These are phyloP conservation scores for Penstemon barbatus DNA, from an alignment of 257 asterid species.

Conservation along the genomic window DNA sequence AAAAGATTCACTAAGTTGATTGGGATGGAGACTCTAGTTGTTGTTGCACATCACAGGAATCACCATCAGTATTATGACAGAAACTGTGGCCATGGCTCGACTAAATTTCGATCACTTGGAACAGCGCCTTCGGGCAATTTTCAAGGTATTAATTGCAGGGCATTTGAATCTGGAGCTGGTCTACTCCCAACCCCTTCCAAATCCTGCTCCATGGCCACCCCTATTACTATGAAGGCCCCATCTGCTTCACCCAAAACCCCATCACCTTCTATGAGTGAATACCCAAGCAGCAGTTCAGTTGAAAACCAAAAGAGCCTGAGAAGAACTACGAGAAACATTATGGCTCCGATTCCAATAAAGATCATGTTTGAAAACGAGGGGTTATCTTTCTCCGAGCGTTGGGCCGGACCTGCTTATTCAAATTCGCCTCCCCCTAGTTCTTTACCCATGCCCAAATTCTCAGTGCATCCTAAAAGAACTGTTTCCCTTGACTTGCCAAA, in stretches of 20 bases:
- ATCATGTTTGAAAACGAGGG: constrained; percentile 28
- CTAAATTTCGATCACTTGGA: constrained; percentile 39
- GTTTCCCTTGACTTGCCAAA: constrained; percentile 69
- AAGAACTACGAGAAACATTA: constrained; percentile 31
- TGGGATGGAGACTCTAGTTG: constrained; percentile 66
- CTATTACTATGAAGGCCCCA: constrained; percentile 29
- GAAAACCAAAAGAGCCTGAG: constrained; percentile 29
- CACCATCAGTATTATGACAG: constrained; percentile 48
- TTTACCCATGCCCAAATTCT: constrained; percentile 73
- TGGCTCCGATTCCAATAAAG: constrained; percentile 47
- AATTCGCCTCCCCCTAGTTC: constrained; percentile 90
- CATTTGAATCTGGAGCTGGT: constrained; percentile 59
- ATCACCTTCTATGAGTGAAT: constrained; percentile 19
- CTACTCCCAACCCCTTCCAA: constrained; percentile 60
- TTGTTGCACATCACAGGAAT: constrained; percentile 55
- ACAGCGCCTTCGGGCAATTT: constrained; percentile 40
- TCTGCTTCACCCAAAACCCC: constrained; percentile 46
- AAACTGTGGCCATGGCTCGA: constrained; percentile 31
- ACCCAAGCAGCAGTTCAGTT: constrained; percentile 7
- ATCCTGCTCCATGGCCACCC: constrained; percentile 26
- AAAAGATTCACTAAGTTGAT: constrained; percentile 26
- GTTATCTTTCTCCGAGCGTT: constrained; percentile 61
- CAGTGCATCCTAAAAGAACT: constrained; percentile 55
- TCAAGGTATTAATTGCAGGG: constrained; percentile 54
- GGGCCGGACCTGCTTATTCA: constrained; percentile 92